Evolutionary conservation across 2,329 filamentous ascomycete genomes (phyloP), one percentile per base, ranked within the genome.

Genomic region (Nigrospora sphaerica): DNA sequence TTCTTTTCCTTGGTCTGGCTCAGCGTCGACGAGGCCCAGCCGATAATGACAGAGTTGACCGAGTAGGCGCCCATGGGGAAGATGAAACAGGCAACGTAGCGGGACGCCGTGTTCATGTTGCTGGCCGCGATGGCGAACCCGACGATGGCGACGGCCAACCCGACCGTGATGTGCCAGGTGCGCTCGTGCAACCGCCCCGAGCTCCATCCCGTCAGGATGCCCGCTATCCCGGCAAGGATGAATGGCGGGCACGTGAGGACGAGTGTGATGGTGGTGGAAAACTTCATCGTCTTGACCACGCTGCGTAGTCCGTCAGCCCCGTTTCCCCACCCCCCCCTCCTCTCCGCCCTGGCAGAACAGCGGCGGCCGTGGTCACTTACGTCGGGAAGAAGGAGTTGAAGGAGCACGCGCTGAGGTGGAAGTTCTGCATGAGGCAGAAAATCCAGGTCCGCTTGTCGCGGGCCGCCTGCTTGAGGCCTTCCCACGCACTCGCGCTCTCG

Each of bases 381-480:
- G 62, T 66, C 0, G 65, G 64, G 47, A 68, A 68, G 62, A 78
- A 78, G 0, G 70, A 68, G 48, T 69, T 76, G 52, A 69, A 69
- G 0, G 62, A 64, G 43, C 64, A 74, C 1, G 75, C 73, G 1
- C 70, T 72, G 12, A 78, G 60, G 55, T 79, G 74, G 55, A 77
- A 73, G 57, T 78, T 77, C 52, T 77, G 72, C 74, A 78, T 78
- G 33, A 78, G 61, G 6, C 69, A 70, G 50, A 78, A 72, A 3
- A 80, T 57, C 68, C 74, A 79, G 0, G 75, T 70, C 44, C 73
- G 66, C 52, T 70, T 72, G 48, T 80, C 77, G 12, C 56, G 57
- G 45, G 68, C 64, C 0, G 75, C 75, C 48, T 74, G 67, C 54
- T 70, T 69, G 31, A 78, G 65, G 3, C 76, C 75, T 4, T 67